A percentile compares a stretch with the other conserved stretches of the same genome.
Conservation (phyloP, 768 basidiomycete genomes). For the Lactifluus subvellereus region DNA sequence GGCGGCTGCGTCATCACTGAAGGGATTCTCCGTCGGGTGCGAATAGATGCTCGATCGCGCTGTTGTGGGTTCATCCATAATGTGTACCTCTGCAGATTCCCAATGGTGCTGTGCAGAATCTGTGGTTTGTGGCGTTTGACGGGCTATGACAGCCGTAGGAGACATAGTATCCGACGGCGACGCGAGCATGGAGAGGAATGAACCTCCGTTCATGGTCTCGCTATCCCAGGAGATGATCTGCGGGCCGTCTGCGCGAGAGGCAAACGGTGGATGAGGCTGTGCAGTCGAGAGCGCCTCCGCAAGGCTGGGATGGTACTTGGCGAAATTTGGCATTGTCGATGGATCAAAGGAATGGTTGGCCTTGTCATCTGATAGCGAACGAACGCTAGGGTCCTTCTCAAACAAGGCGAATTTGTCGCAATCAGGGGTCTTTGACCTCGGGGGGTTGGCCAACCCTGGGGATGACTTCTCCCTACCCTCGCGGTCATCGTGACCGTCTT, state of each 20-base stretch:
- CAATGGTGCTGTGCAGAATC: constrained; percentile 19
- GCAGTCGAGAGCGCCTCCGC: not conserved
- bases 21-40: constrained; percentile 8
- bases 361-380: constrained; percentile 20
- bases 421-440: not conserved
- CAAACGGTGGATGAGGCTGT: constrained; percentile 7
- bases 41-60: not conserved
- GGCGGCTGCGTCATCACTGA: constrained; percentile 9
- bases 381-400: constrained; percentile 21
- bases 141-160: constrained; percentile 11
- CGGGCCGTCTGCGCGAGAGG: not conserved
- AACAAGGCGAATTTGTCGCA: constrained; percentile 15
- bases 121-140: constrained; percentile 22
- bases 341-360: constrained; percentile 18
- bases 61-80: constrained; percentile 5
- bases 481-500: constrained; percentile 1
- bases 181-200: constrained; percentile 16
- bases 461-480: constrained; percentile 6
- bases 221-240: constrained; percentile 18
- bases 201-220: constrained; percentile 6
- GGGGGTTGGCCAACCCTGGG: not conserved
- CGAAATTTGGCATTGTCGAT: constrained; percentile 23
- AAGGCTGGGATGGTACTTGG: constrained; percentile 9
- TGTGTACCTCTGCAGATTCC: constrained; percentile 25
- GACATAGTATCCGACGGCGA: constrained; percentile 17